Conservation (phyloP, 2,329 filamentous ascomycete species). For the Diplocarpon rosae region DNA sequence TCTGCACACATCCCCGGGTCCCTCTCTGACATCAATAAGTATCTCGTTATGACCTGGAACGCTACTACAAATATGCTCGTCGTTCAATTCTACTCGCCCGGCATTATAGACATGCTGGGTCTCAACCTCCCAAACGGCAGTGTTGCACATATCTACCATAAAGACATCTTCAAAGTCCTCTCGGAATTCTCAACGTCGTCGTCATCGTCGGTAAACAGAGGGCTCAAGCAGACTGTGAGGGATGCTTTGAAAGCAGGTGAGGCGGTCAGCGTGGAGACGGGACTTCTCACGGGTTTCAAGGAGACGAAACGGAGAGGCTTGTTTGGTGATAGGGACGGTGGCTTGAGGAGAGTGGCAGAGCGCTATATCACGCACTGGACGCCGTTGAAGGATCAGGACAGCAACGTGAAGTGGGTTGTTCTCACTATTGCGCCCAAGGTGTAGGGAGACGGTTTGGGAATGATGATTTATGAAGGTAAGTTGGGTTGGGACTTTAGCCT, state of each 20-base stretch:
- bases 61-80: slow-evolving; percentile 24
- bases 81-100: slow-evolving; percentile 37
- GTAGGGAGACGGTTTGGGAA: neutral
- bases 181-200: slow-evolving; percentile 30
- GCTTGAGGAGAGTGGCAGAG: slow-evolving; percentile 18
- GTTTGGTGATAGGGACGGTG: slow-evolving; percentile 10
- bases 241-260: slow-evolving; percentile 22
- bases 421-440: slow-evolving; percentile 26
- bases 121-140: slow-evolving; percentile 28
- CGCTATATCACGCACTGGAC: slow-evolving; percentile 31
- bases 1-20: neutral
- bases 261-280: slow-evolving; percentile 24
- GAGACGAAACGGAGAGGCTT: slow-evolving; percentile 15
- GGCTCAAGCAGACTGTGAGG: slow-evolving; percentile 35
- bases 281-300: slow-evolving; percentile 18
- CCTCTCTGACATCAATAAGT: slow-evolving; percentile 22
- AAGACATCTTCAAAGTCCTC: slow-evolving; percentile 45
- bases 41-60: slow-evolving; percentile 30
- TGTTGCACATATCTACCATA: slow-evolving; percentile 31
- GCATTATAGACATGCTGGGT: slow-evolving; percentile 37
- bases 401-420: slow-evolving; percentile 26
- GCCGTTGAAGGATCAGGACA: slow-evolving; percentile 32
- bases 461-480: neutral
- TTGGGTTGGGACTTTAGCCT: neutral
- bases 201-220: slow-evolving; percentile 32